Evolutionary conservation across 208 protist genomes (phyloP).

Genomic region (Vickermania ingenoplastis): DNA sequence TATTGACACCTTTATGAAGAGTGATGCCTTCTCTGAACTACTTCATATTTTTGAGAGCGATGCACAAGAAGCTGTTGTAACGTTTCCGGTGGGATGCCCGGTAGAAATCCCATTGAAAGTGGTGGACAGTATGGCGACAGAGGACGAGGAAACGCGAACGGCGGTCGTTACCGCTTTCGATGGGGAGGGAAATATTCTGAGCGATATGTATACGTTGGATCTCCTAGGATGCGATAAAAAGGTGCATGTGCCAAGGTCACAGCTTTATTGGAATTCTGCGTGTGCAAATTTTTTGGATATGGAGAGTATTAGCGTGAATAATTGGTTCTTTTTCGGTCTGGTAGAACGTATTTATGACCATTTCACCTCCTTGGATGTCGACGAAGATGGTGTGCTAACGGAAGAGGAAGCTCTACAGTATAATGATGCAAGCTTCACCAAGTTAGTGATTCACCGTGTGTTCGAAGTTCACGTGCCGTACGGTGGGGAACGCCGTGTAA

Average conservation of each 20-base stretch:
- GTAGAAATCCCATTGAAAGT: slow-evolving; percentile 45
- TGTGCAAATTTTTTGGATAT: slow-evolving; percentile 49
- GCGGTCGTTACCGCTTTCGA: slow-evolving; percentile 54
- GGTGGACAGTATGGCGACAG: slow-evolving; percentile 8
- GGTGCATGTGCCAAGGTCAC: slow-evolving; percentile 30
- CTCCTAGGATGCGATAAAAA: slow-evolving; percentile 16
- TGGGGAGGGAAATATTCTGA: slow-evolving; percentile 33
- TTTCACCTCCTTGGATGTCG: slow-evolving; percentile 73
- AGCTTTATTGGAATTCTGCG: slow-evolving; percentile 71
- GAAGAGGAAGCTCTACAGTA: slow-evolving; percentile 68
- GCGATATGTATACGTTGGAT: slow-evolving; percentile 65
- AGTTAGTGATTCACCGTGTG: slow-evolving; percentile 68
- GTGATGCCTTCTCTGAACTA: slow-evolving; percentile 84
- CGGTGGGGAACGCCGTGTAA: slow-evolving; percentile 53
- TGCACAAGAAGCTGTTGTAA: slow-evolving; percentile 49
- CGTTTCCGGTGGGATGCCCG: slow-evolving; percentile 52
- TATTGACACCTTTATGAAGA: slow-evolving; percentile 78
- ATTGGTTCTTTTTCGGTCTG: slow-evolving; percentile 84
- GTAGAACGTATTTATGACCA: slow-evolving; percentile 86
- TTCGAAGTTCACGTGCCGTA: slow-evolving; percentile 86
- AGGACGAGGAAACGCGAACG: slow-evolving; percentile 56
- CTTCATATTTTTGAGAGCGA: slow-evolving; percentile 86
- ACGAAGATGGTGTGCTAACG: slow-evolving; percentile 80
- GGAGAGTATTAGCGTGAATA: slow-evolving; percentile 68
- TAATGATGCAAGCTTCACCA: slow-evolving; percentile 76